Evolutionary conservation across 2,329 filamentous ascomycete species (phyloP), one percentile per base, ranked within the genome.

Genomic region (Colletotrichum sojae): DNA sequence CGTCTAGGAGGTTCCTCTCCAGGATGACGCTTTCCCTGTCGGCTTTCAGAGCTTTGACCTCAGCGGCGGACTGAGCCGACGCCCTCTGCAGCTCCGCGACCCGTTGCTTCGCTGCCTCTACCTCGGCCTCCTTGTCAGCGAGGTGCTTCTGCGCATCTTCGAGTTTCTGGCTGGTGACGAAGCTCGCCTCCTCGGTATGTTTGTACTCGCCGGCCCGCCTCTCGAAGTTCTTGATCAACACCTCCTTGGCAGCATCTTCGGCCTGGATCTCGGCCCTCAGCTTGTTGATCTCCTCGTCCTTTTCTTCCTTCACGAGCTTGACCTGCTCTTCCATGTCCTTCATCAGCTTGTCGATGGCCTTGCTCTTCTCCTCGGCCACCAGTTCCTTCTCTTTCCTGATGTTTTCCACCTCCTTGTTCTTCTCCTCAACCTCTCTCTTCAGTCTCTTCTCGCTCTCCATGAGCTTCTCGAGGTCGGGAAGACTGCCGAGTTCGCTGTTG

Each of bases 281-380:
- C 67, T 84, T 84, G 69, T 83, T 83, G 39, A 83, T 83, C 53
- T 84, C 83, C 52, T 84, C 82, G 12, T 70, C 45, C 48, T 70
- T 74, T n/a, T 61, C 59, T 57, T 84, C 85, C 61, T 83, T 83
- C 46, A 85, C 80, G 40, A 81, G 80, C 67, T 83, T 80, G 5
- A 86, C 78, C 72, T 84, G 81, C 63, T 70, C 65, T 0, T 77
- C 67, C 16, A 72, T 72, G 18, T 56, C 61, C 57, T 83, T 80
- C 65, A 79, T 83, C 45, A 84, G 83, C 58, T 84, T 82, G 1
- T 67, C 70, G 20, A 82, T 77, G 36, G 85, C 83, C 70, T 82
- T 81, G 78, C 83, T 83, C 80, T 85, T 83, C 74, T 83, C 84
- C 49, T 74, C 73, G 1, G 76, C 63, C 4, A 67, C 72, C 54